A percentile compares a stretch with the other conserved stretches of the same genome.
Evolutionary conservation across 1,284 basidiomycete species (phyloP).

Genomic region (Moesziomyces globuligerus): DNA sequence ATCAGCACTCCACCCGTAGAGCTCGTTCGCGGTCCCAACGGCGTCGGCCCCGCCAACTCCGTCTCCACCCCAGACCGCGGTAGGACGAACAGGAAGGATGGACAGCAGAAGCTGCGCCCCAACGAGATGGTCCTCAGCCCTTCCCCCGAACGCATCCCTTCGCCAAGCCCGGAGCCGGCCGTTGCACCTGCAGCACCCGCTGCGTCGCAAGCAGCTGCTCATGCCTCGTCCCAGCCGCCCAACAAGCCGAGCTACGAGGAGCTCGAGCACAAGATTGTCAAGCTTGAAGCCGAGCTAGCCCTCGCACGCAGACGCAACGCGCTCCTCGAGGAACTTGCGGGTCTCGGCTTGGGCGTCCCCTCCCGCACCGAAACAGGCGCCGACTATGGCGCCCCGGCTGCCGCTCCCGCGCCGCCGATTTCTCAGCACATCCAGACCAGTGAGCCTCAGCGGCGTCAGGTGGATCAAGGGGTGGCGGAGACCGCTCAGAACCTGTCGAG

Average conservation of each 20-base stretch:
- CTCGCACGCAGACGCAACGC: constrained; percentile 34
- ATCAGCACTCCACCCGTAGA: constrained; percentile 17
- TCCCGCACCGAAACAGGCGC: constrained; percentile 8
- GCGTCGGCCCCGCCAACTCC: constrained; percentile 41
- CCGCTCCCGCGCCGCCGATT: background rate
- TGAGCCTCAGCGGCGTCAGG: background rate
- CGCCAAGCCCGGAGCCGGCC: constrained; percentile 9
- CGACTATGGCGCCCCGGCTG: background rate
- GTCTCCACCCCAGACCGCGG: constrained; percentile 31
- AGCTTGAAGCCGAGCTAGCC: constrained; percentile 43
- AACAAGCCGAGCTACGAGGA: constrained; percentile 40
- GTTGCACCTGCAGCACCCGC: background rate
- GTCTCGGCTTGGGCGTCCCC: constrained; percentile 27
- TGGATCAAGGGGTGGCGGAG: background rate
- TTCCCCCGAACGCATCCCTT: constrained; percentile 22
- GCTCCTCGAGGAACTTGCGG: constrained; percentile 39
- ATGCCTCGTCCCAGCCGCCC: background rate
- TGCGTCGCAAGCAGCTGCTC: constrained; percentile 1
- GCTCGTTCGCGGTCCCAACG: constrained; percentile 39
- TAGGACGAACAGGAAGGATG: constrained; percentile 27
- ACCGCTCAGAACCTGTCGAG: constrained; percentile 8
- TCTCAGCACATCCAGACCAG: background rate
- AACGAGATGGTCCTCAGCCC: constrained; percentile 46
- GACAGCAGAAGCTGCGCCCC: constrained; percentile 41
- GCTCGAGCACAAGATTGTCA: constrained; percentile 31